Base-by-base conservation (phyloP, 345 rosid species). In the Populus alba region DNA sequence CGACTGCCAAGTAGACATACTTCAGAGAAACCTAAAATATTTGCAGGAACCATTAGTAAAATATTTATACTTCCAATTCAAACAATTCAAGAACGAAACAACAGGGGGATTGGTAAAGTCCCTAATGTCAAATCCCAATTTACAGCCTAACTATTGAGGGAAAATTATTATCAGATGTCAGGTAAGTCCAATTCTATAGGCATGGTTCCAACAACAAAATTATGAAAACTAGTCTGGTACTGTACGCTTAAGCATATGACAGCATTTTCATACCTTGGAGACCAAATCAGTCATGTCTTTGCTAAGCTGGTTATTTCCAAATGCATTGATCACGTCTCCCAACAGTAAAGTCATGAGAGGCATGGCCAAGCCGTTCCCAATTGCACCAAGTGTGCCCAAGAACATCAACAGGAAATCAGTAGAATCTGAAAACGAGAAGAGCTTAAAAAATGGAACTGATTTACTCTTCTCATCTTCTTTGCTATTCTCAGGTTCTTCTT, bases 371-470 rank as follows among this genome's bases (percentile, higher is more conserved):
- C 85, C 90, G 55, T 84, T 86, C 37, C 80, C 87, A 55, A 75
- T 6, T 7, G 89, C 83, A 2, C 79, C 86, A 62, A 84, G 57
- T 23, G 87, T 67, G 29, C 86, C 90, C 0, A 80, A 1, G 65
- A 76, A 17, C 87, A 86, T 88, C 51, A 88, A 57, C 62, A 77
- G 16, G 29, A 69, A 16, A 73, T 86, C 85, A 2, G 65, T 68
- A 13, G 81, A 79, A 65, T 88, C 84, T 3, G 89, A 86, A 43
- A 84, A 88, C 12, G 84, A 79, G 78, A 84, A 88, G 20, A 88
- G 81, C 84, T 79, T 88, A 68, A 69, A 68, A 75, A 74, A 79
- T 5, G 90, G 85, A 11, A 87, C 77, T 11, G 78, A 62, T 37
- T 78, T 72, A 53, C 39, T 41, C 7, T 72, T 78, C 49, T 65